Conservation (phyloP, 2,329 filamentous ascomycete species). For the Trichoderma semiorbis region DNA sequence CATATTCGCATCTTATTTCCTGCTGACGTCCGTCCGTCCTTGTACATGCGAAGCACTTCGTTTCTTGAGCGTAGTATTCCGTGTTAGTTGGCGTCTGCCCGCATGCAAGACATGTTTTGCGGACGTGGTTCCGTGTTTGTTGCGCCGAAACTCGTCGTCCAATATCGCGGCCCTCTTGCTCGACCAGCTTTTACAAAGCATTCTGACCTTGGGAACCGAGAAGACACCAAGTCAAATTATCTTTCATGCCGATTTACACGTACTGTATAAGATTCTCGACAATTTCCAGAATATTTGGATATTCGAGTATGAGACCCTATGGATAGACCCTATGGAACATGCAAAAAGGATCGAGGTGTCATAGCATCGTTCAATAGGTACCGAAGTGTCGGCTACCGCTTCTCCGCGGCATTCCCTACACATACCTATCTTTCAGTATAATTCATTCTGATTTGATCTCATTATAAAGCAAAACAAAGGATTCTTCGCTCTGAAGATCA, state of each 20-base stretch:
- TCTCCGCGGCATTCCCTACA: not conserved
- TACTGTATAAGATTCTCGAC: not conserved
- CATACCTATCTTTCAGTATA: not conserved
- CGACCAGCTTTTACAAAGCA: not conserved
- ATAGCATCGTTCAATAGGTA: not conserved
- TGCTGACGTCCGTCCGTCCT: not conserved
- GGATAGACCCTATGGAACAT: not conserved
- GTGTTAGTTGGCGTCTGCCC: not conserved
- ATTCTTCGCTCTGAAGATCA: not conserved
- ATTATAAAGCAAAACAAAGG: not conserved
- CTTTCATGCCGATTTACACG: not conserved
- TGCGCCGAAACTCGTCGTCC: not conserved
- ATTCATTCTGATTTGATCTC: not conserved
- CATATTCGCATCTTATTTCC: conserved; percentile 1
- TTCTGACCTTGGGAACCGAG: not conserved
- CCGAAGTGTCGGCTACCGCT: not conserved
- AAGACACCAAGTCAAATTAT: not conserved
- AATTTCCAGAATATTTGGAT: not conserved
- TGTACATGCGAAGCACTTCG: not conserved
- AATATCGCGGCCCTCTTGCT: not conserved
- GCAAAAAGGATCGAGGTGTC: not conserved
- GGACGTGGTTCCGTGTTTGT: not conserved
- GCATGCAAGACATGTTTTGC: not conserved
- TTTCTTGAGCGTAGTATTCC: not conserved
- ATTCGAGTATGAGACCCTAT: not conserved